phyloP scores from a whole-genome alignment of 306 rosid species.

The Castanea sativa region DNA sequence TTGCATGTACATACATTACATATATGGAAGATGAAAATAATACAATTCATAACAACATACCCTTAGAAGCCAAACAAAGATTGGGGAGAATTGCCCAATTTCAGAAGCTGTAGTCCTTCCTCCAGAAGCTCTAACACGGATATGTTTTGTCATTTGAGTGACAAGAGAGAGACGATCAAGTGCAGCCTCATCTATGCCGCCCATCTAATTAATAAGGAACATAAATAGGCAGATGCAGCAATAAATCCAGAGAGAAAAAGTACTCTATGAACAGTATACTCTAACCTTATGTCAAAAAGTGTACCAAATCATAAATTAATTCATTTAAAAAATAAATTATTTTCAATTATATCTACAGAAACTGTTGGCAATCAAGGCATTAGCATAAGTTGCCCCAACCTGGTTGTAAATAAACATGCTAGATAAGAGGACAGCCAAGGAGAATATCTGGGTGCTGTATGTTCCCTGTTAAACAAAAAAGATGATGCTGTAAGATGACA shows the following conservation, averaged over 20 bases:
- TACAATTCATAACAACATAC: constrained; percentile 36
- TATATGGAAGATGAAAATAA: neutral
- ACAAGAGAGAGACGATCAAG: constrained; percentile 94
- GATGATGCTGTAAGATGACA: neutral
- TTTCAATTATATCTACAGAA: neutral
- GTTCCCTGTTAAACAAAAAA: constrained; percentile 57
- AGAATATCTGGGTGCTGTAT: constrained; percentile 95
- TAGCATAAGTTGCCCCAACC: constrained; percentile 46
- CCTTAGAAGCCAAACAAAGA: constrained; percentile 93
- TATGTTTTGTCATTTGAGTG: constrained; percentile 92
- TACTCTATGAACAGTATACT: neutral
- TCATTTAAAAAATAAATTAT: neutral
- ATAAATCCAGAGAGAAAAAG: constrained; percentile 3
- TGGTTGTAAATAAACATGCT: constrained; percentile 96
- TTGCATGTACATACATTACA: neutral
- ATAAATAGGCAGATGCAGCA: constrained; percentile 19
- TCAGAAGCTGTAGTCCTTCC: constrained; percentile 74
- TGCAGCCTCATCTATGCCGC: constrained; percentile 93
- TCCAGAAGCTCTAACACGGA: constrained; percentile 84
- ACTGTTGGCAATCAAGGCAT: constrained; percentile 2
- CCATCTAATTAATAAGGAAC: constrained; percentile 54
- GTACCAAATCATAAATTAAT: constrained; percentile 6
- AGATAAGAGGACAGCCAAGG: constrained; percentile 87
- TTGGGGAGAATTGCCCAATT: constrained; percentile 90
- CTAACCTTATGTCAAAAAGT: neutral